Evolutionary conservation across 495 filamentous ascomycete species (phyloP).

Genomic region (Penicillium psychrofluorescens): DNA sequence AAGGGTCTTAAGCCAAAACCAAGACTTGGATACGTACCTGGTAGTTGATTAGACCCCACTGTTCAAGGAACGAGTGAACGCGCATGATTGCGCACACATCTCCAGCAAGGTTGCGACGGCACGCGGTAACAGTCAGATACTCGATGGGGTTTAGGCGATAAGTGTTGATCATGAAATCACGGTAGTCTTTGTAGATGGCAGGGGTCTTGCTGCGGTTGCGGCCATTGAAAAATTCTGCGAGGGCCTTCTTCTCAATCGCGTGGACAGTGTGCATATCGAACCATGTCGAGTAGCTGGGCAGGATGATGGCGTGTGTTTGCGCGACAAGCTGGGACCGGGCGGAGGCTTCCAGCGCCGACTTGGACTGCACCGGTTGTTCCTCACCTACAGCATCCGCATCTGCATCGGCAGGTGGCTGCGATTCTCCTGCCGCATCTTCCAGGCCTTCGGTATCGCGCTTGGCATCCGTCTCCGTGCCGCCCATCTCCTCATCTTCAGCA

Average conservation of each 20-base stretch:
- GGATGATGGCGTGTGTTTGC: conserved; percentile 88
- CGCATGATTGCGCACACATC: conserved; percentile 99
- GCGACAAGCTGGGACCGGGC: conserved; percentile 85
- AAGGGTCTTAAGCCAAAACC: neutral
- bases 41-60: conserved; percentile 98
- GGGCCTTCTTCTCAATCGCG: conserved; percentile 78
- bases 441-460: conserved; percentile 51
- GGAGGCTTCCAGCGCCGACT: conserved; percentile 73
- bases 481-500: conserved; percentile 82
- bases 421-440: conserved; percentile 33
- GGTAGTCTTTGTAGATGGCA: conserved; percentile 96
- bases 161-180: conserved; percentile 99
- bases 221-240: conserved; percentile 97
- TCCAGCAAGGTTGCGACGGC: conserved; percentile 87
- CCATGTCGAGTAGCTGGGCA: conserved; percentile 95
- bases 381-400: conserved; percentile 35
- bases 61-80: conserved; percentile 96
- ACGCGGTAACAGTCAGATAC: conserved; percentile 97
- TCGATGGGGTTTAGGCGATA: conserved; percentile 92
- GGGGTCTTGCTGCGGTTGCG: conserved; percentile 96
- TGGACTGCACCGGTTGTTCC: conserved; percentile 51
- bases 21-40: conserved; percentile 53
- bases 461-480: conserved; percentile 52
- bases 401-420: conserved; percentile 14
- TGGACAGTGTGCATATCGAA: conserved; percentile 95